Evolutionary conservation across 1,284 basidiomycete species (phyloP).

Genomic region (Austroboletus rostrupii): DNA sequence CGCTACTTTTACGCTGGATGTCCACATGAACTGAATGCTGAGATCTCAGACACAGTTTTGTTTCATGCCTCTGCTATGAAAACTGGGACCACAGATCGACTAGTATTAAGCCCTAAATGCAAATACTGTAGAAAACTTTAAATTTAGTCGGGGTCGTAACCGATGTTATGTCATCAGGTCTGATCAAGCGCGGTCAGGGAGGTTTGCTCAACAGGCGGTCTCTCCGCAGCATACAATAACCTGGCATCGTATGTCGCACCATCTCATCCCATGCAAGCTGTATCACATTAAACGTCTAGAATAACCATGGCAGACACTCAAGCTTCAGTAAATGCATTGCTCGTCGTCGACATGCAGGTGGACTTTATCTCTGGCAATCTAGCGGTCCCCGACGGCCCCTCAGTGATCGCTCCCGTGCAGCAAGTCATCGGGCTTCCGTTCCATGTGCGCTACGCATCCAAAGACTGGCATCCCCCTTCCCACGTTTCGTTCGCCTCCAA

Average conservation of each 20-base stretch:
- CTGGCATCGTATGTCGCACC: not conserved
- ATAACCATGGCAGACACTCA: constrained; percentile 16
- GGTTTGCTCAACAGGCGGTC: too few relatives aligned
- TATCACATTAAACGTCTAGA: constrained; percentile 4
- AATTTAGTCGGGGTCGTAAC: too few relatives aligned
- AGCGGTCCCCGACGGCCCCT: constrained; percentile 40
- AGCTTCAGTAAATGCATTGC: constrained; percentile 22
- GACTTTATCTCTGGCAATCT: constrained; percentile 42
- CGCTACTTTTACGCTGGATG: too few relatives aligned
- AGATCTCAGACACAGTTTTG: too few relatives aligned
- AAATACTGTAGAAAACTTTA: too few relatives aligned
- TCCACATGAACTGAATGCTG: too few relatives aligned
- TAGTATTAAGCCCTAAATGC: too few relatives aligned
- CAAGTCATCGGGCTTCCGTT: constrained; percentile 41
- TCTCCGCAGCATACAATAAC: too few relatives aligned
- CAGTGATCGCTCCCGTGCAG: constrained; percentile 41
- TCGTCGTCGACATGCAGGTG: constrained; percentile 31
- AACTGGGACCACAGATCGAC: too few relatives aligned
- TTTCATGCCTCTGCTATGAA: too few relatives aligned
- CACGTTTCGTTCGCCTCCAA: constrained; percentile 50
- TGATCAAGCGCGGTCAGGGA: too few relatives aligned
- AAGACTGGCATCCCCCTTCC: constrained; percentile 46
- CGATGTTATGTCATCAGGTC: too few relatives aligned
- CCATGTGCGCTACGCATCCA: constrained; percentile 40
- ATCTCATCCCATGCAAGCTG: not conserved